Evolutionary conservation across 2,329 filamentous ascomycete species (phyloP), one percentile per base, ranked within the genome.

Genomic region (Ophiostoma sp.): DNA sequence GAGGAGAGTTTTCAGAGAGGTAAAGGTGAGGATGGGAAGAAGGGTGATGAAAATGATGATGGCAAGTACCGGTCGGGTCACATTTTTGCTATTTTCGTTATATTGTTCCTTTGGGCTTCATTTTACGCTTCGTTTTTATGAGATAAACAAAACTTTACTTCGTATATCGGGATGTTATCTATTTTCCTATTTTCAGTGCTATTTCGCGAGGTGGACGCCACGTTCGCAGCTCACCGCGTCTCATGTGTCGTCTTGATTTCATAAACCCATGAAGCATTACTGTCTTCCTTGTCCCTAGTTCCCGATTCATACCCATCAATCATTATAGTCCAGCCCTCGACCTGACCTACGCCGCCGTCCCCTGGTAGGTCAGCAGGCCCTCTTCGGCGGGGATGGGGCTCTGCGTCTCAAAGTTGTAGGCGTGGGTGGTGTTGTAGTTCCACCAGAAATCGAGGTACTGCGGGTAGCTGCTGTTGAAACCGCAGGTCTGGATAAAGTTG

Each of bases 371-470:
- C n/a, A 75, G 17, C 2, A 59, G n/a, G 6, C 68, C 61, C 22
- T 75, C 70, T 22, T 45, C 55, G 6, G 71, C 73, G 0, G 75
- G 73, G 28, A 75, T 75, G 22, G 70, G 71, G n/a, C n/a, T 15
- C 70, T 74, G 73, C 15, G 61, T 74, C 31, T 74, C 69, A 12
- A 28, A 28, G 31, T 75, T 63, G 42, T 71, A 73, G 25, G 31
- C 73, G 3, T 63, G 69, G 8, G 73, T 75, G 48, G 72, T 73
- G 73, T 74, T 75, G 69, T 73, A 74, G 71, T 74, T 68, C 75
- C 75, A 75, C 73, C 73, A 75, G 63, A 74, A 74, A 64, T 74
- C 66, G 7, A 75, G 70, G 59, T 73, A 52, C 73, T 75, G 75
- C 57, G 75, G 73, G 55, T 72, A 72, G 69, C 71, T 72, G 63